Percentiles rank a stretch among this genome's conserved stretches.
These are phyloP conservation scores for Austroboletus rostrupii DNA, from an alignment of 1,284 basidiomycete species.

Conservation along the genomic window DNA sequence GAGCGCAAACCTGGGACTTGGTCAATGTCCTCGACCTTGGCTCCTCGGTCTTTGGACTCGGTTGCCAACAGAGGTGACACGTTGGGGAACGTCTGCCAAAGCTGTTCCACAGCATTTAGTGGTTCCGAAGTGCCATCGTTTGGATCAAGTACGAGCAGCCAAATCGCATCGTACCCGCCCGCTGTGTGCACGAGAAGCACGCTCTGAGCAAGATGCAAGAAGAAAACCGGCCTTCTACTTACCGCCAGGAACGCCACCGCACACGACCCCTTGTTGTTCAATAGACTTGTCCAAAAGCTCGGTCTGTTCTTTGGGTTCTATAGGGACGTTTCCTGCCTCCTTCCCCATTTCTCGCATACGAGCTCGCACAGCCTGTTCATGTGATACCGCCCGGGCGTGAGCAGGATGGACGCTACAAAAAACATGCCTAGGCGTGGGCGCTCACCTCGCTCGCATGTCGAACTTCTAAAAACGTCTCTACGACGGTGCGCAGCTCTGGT, in stretches of 20 bases:
- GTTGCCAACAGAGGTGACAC: constrained; percentile 78
- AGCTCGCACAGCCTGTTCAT: constrained; percentile 64
- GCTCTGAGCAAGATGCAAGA: not conserved
- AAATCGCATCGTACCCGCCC: constrained; percentile 96
- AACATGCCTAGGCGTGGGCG: not conserved
- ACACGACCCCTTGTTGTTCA: constrained; percentile 78
- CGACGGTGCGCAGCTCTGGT: constrained; percentile 6
- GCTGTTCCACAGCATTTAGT: constrained; percentile 56
- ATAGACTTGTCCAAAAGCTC: constrained; percentile 81
- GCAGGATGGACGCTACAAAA: not conserved
- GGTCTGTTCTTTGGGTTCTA: constrained; percentile 91
- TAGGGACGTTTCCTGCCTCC: constrained; percentile 60
- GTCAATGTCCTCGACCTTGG: constrained; percentile 59
- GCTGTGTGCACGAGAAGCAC: constrained; percentile 45
- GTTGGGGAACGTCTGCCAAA: constrained; percentile 69
- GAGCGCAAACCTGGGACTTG: constrained; percentile 60
- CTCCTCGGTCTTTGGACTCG: constrained; percentile 74
- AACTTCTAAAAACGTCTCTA: constrained; percentile 51
- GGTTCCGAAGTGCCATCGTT: constrained; percentile 40
- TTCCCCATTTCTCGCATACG: constrained; percentile 89
- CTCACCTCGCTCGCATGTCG: constrained; percentile 56
- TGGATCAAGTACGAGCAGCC: constrained; percentile 81
- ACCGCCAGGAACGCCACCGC: constrained; percentile 96
- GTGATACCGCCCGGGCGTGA: not conserved
- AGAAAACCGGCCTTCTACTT: constrained; percentile 21